These are phyloP conservation scores for Scleroderma bovista DNA, from an alignment of 768 basidiomycete species.

Conservation along the genomic window DNA sequence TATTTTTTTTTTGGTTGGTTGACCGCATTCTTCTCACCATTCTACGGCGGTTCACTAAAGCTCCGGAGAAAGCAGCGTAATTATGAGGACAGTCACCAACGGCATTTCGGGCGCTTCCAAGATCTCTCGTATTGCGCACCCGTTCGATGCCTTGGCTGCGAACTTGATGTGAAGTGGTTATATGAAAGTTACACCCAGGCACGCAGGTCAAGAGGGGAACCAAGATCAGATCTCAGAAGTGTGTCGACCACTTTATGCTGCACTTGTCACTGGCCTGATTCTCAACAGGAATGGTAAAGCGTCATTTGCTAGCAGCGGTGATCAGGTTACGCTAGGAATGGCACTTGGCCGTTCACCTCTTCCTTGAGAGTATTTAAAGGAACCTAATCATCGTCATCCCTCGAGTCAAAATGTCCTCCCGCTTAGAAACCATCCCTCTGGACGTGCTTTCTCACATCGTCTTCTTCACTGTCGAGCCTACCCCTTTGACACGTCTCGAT, in stretches of 20 bases:
- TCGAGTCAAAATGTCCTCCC: constrained; percentile 37
- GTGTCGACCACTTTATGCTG: constrained; percentile 26
- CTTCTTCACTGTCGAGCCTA: constrained; percentile 37
- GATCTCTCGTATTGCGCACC: not conserved
- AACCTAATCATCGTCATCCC: constrained; percentile 5
- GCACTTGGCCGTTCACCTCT: constrained; percentile 25
- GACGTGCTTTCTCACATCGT: constrained; percentile 57
- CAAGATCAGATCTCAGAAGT: constrained; percentile 29
- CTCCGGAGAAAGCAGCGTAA: not conserved
- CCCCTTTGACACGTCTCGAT: constrained; percentile 34
- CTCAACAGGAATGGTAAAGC: constrained; percentile 31
- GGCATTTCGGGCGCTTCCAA: not conserved
- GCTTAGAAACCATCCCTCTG: constrained; percentile 44
- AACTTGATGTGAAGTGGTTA: constrained; percentile 28
- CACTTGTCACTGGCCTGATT: constrained; percentile 28
- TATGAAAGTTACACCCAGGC: constrained; percentile 32
- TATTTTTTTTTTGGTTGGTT: not conserved
- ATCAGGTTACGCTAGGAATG: constrained; percentile 30
- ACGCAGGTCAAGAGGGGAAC: constrained; percentile 26
- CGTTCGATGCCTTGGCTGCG: constrained; percentile 8
- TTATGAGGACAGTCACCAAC: not conserved
- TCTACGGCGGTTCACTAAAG: not conserved
- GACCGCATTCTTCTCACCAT: not conserved
- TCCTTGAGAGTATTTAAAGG: constrained; percentile 22
- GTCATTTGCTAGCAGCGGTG: constrained; percentile 28